Percentiles rank a stretch among this genome's conserved stretches.
phyloP scores from a whole-genome alignment of 2,329 filamentous ascomycete species.

The Myriosclerotinia duriaeana region DNA sequence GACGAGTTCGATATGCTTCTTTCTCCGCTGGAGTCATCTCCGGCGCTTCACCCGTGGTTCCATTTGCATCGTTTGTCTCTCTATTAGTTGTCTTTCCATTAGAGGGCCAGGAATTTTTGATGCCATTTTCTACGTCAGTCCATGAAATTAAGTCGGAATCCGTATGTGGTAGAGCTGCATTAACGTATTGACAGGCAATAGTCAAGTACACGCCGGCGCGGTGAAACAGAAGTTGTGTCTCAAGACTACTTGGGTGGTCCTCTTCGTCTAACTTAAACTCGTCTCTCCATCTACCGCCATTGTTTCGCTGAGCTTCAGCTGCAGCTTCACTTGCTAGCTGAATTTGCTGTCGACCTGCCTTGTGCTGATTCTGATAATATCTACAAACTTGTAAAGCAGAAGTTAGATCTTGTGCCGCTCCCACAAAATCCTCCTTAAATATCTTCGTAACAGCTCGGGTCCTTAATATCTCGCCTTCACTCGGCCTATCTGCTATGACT shows the following conservation, averaged over 20 bases:
- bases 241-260: conserved; percentile 72
- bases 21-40: conserved; percentile 47
- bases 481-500: conserved; percentile 63
- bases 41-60: conserved; percentile 24
- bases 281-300: conserved; percentile 45
- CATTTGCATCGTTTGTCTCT: conserved; percentile 31
- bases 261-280: conserved; percentile 56
- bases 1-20: conserved; percentile 46
- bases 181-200: conserved; percentile 66
- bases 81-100: conserved; percentile 22
- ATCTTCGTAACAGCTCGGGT: conserved; percentile 73
- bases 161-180: conserved; percentile 50
- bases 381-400: conserved; percentile 56
- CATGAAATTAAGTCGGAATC: conserved; percentile 28
- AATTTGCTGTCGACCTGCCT: conserved; percentile 45
- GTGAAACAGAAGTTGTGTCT: conserved; percentile 74
- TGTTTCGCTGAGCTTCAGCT: conserved; percentile 38
- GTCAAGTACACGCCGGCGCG: conserved; percentile 70
- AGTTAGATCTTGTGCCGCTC: conserved; percentile 69
- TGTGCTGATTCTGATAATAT: conserved; percentile 40
- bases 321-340: conserved; percentile 49
- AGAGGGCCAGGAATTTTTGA: background rate
- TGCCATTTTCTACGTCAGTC: background rate
- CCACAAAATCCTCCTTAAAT: conserved; percentile 72
- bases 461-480: conserved; percentile 65